phyloP scores from a whole-genome alignment of 768 basidiomycete genomes.

The Sistotremastrum suecicum region DNA sequence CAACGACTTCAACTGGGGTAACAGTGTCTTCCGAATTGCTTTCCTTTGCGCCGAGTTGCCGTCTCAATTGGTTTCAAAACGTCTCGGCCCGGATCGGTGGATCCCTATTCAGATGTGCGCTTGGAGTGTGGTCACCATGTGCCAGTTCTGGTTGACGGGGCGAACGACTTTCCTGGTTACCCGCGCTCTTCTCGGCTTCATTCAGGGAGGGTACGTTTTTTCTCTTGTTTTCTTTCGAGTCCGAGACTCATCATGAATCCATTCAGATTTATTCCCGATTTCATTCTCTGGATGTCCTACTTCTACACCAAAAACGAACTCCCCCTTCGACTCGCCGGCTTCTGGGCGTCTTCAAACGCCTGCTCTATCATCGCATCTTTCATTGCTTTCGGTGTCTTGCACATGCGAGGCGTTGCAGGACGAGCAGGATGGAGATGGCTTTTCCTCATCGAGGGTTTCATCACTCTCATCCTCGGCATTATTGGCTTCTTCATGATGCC shows the following conservation, averaged over 20 bases:
- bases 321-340: slow-evolving; percentile 52
- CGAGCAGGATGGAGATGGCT: slow-evolving; percentile 45
- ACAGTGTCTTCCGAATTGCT: slow-evolving; percentile 38
- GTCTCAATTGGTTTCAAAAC: slow-evolving; percentile 53
- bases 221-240: slow-evolving; percentile 1
- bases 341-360: slow-evolving; percentile 51
- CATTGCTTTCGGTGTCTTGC: slow-evolving; percentile 47
- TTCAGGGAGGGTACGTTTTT: slow-evolving; percentile 35
- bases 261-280: slow-evolving; percentile 40
- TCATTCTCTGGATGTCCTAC: slow-evolving; percentile 51
- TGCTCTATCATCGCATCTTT: slow-evolving; percentile 45
- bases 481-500: slow-evolving; percentile 45
- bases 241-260: background rate
- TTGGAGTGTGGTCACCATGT: slow-evolving; percentile 42
- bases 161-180: slow-evolving; percentile 39
- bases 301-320: slow-evolving; percentile 48
- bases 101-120: slow-evolving; percentile 37
- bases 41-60: slow-evolving; percentile 44
- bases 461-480: slow-evolving; percentile 37
- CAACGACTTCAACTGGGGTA: slow-evolving; percentile 51
- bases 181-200: slow-evolving; percentile 40
- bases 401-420: slow-evolving; percentile 36
- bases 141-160: slow-evolving; percentile 45
- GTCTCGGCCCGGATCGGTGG: slow-evolving; percentile 55
- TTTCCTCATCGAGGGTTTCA: slow-evolving; percentile 38